Evolutionary conservation across 257 asterid genomes (phyloP).

Genomic region (Datura wrightii): DNA sequence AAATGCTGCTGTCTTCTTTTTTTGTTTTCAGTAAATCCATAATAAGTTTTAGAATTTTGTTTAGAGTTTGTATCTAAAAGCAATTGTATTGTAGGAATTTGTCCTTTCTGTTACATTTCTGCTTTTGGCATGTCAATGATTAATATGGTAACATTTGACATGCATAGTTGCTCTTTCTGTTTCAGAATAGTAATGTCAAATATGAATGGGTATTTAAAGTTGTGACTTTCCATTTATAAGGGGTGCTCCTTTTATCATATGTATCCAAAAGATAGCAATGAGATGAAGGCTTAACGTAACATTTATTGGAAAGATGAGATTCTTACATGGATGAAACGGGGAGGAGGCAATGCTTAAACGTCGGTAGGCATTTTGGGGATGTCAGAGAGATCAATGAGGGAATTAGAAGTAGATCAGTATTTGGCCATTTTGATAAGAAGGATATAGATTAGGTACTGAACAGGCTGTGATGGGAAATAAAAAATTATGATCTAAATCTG

Average conservation of each 20-base stretch:
- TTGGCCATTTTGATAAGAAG: neutral
- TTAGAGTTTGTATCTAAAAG: neutral
- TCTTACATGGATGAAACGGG: neutral
- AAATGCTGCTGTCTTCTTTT: neutral
- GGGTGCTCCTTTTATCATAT: neutral
- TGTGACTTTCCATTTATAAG: neutral
- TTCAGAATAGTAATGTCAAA: neutral
- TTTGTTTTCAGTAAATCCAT: neutral
- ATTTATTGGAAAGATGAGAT: neutral
- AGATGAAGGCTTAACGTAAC: neutral
- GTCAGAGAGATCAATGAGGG: neutral
- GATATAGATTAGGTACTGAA: neutral
- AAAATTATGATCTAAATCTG: slow-evolving; percentile 5
- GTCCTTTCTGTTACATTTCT: neutral
- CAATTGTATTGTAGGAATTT: neutral
- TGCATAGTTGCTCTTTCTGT: neutral
- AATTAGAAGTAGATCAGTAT: neutral
- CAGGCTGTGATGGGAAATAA: neutral
- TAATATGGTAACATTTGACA: neutral
- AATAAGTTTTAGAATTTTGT: neutral
- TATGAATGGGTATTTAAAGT: neutral
- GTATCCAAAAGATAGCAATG: neutral
- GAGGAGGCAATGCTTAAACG: neutral
- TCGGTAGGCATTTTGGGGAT: neutral
- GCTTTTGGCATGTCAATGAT: slow-evolving; percentile 7